Evolutionary conservation across 1,284 basidiomycete species (phyloP).

Genomic region (Tilletia setariae): DNA sequence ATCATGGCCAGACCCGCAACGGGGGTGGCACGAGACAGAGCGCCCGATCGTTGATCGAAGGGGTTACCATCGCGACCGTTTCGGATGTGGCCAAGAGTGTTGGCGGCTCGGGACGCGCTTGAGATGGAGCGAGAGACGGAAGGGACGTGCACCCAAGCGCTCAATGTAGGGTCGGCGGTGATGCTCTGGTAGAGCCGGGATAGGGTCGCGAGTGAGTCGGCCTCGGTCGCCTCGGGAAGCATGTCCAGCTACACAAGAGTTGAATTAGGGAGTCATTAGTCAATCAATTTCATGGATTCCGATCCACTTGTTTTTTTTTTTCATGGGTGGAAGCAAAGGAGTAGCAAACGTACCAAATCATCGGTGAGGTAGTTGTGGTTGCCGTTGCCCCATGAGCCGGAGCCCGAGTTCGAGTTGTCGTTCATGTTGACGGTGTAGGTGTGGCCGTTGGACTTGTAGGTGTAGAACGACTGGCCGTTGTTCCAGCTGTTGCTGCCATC

Average conservation of each 20-base stretch:
- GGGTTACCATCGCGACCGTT: background rate
- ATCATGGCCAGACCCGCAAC: background rate
- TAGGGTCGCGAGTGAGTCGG: background rate
- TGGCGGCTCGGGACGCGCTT: background rate
- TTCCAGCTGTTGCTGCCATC: background rate
- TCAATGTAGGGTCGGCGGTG: background rate
- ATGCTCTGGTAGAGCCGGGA: slow-evolving; percentile 7
- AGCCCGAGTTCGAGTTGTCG: background rate
- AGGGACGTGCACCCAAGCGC: background rate
- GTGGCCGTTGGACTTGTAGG: background rate
- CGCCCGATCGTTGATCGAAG: slow-evolving; percentile 4
- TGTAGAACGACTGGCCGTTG: background rate
- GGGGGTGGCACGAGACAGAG: background rate
- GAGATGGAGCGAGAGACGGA: slow-evolving; percentile 2
- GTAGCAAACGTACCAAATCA: background rate
- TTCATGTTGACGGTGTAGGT: slow-evolving; percentile 2
- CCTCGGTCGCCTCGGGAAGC: background rate
- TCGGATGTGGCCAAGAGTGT: background rate
- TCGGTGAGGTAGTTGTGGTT: slow-evolving; percentile 3
- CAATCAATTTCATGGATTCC: too few relatives aligned
- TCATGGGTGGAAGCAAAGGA: too few relatives aligned
- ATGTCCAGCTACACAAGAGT: background rate
- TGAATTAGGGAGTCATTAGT: too few relatives aligned
- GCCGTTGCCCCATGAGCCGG: too few relatives aligned
- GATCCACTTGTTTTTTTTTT: too few relatives aligned